phyloP scores from a whole-genome alignment of 2,329 filamentous ascomycete genomes.

The Metarhizium robertsii region DNA sequence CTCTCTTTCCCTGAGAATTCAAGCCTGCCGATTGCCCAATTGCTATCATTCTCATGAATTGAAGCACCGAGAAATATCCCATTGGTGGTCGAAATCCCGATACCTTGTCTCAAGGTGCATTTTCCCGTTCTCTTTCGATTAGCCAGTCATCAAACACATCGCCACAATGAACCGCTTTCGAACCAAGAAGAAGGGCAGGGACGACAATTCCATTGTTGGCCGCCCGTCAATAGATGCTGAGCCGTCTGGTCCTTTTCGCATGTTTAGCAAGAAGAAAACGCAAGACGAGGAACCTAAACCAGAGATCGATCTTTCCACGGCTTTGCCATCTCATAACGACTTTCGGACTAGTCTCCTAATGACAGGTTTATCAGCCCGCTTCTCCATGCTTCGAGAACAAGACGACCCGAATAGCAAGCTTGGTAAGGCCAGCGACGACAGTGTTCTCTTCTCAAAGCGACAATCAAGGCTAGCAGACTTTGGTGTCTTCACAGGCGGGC shows the following conservation, averaged over 20 bases:
- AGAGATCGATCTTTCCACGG: conserved; percentile 63
- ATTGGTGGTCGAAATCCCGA: background rate
- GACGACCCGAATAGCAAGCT: conserved; percentile 83
- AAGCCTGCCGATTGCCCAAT: background rate
- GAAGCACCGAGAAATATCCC: background rate
- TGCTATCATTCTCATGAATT: background rate
- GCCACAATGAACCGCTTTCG: conserved; percentile 62
- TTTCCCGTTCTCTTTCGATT: background rate
- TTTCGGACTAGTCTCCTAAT: conserved; percentile 94
- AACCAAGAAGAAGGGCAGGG: conserved; percentile 61
- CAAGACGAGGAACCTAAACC: conserved; percentile 49
- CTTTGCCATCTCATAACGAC: conserved; percentile 73
- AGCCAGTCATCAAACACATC: background rate
- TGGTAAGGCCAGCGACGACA: conserved; percentile 92
- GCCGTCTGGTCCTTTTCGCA: conserved; percentile 39
- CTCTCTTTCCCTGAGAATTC: background rate
- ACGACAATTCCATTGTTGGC: conserved; percentile 35
- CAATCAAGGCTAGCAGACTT: conserved; percentile 71
- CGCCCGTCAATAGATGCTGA: conserved; percentile 47
- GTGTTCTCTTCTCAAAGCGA: conserved; percentile 74
- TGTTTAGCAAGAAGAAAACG: conserved; percentile 48
- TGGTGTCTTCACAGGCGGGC: conserved; percentile 39
- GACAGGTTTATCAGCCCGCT: conserved; percentile 87
- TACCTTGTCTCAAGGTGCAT: background rate
- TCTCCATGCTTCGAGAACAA: conserved; percentile 94